Evolutionary conservation across 768 basidiomycete species (phyloP).

Genomic region (Epithele typhae): DNA sequence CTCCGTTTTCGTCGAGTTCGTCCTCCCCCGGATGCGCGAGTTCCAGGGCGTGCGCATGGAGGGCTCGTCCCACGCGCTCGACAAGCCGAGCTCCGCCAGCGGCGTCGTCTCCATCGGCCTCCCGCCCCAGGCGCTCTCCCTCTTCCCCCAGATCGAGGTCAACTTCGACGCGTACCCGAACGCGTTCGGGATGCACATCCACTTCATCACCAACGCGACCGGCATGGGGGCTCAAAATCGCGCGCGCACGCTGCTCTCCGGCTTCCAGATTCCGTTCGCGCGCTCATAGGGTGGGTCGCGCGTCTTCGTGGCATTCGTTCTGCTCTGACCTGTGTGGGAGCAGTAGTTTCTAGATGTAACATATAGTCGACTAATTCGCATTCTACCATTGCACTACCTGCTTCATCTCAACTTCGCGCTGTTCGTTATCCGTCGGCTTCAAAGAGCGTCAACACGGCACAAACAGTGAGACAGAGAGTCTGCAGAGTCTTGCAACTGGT

Average conservation of each 20-base stretch:
- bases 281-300: constrained; percentile 22
- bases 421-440: no score
- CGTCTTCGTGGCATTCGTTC: no score
- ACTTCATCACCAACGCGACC: constrained; percentile 84
- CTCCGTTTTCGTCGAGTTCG: constrained; percentile 84
- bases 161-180: constrained; percentile 88
- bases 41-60: constrained; percentile 82
- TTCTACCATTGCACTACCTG: no score
- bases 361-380: no score
- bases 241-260: constrained; percentile 83
- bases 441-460: no score
- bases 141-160: constrained; percentile 96
- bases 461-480: no score
- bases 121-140: constrained; percentile 73
- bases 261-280: constrained; percentile 88
- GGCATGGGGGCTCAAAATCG: constrained; percentile 89
- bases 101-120: constrained; percentile 92
- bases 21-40: constrained; percentile 90
- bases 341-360: no score
- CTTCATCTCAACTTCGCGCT: no score
- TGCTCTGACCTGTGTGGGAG: no score
- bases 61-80: constrained; percentile 61
- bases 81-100: constrained; percentile 71
- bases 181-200: constrained; percentile 87
- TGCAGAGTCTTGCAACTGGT: no score